Evolutionary conservation across 768 basidiomycete species (phyloP), one percentile per base, ranked within the genome.

Genomic region (Clathrus columnatus): DNA sequence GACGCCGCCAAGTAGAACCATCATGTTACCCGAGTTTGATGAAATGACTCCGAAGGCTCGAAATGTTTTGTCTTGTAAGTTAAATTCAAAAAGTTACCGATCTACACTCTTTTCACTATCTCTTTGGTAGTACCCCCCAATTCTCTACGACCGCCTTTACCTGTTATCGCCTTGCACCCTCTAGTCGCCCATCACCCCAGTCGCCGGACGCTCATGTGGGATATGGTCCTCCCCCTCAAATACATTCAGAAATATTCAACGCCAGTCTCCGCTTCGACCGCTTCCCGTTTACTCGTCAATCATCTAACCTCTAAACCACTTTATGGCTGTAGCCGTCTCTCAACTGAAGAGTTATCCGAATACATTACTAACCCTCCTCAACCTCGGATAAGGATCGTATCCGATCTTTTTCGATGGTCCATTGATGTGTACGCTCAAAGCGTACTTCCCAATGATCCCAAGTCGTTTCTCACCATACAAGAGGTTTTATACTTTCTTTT

Each of bases 361-460:
- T 69, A 74, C 3, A 84, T 82, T 17, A 82, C 81, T 7, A 70
- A 78, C 60, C 85, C 85, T 0, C 65, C 75, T 0, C 65, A 80
- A 48, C 75, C 73, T 8, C 72, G 69, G 30, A 73, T 86, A 61
- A 73, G 75, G n/a, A 80, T 87, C 61, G 62, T 73, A 0, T 80
- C 77, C 62, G 81, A 85, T 50, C 62, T 83, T 48, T 79, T 81
- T 0, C 61, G 75, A n/a, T 86, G 84, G 83, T 78, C 81, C 14
- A 72, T 85, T 51, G 74, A 78, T 17, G 46, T 55, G 5, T 20
- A 24, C 43, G 51, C 23, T 28, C 27, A 41, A 23, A 18, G 14
- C 7, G 18, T 18, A 11, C 16, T 46, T 16, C 43, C 30, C 23
- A 41, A 32, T 17, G 46, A 47, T 42, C 45, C 54, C 10, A 36